Base-by-base conservation (phyloP, 306 rosid genomes). In the Echinosophora koreensis region DNA sequence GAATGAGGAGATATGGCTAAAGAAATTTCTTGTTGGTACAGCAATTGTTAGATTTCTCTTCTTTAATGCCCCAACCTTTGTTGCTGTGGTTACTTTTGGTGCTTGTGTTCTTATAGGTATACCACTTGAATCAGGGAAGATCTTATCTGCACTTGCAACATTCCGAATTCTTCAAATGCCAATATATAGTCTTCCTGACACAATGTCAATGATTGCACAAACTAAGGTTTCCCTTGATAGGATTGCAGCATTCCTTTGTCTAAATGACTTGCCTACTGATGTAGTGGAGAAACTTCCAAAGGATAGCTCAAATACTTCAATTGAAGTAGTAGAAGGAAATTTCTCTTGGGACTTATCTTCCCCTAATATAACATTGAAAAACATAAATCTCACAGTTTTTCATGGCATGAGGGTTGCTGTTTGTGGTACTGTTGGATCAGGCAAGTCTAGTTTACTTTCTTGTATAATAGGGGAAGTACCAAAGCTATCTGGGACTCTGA, bases 401-500 rank as follows among this genome's bases (percentile, higher is more conserved):
- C 86, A 69, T 49, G 93, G 97, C 46, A 92, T 88, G 90, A 84
- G 80, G 76, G 92, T 94, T 84, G 98, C 97, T 67, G 80, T 92
- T 69, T 94, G 97, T 83, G 97, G 98, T 15, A 85, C 90, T 3
- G 96, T 94, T 35, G 98, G 98, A 59, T 88, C 97, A 0, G 98
- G 97, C 14, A 93, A 93, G 83, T 93, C 97, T n/a, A 93, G 92
- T 89, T 81, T 94, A 77, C 86, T 94, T 60, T 92, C 96, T 28
- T 90, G 90, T 55, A 83, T 92, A 18, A 61, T 92, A 2, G 98
- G 98, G 65, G 98, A 94, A 84, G 80, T 94, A n/a, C 90, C 96
- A 6, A 92, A 88, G 86, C 37, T 86, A 66, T 84, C 96, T 4
- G 97, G 98, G 38, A 83, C 60, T 1, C 4, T 94, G 52, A 89